Evolutionary conservation across 83 land plant genomes (phyloP).

Genomic region (Thuja plicata): DNA sequence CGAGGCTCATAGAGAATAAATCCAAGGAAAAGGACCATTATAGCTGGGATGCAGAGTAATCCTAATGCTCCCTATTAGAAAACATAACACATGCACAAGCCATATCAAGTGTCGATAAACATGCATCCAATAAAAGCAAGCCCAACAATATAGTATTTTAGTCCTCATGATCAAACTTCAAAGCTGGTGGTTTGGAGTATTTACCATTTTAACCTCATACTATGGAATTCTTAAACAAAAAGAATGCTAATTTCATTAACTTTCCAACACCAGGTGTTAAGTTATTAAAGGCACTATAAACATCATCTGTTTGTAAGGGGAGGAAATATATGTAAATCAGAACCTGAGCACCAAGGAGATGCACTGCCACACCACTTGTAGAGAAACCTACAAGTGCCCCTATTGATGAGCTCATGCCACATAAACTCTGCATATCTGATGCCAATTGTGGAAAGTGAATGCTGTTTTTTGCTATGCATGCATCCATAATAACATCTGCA

Average conservation of each 20-base stretch:
- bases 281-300: neutral
- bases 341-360: conserved; percentile 72
- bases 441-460: conserved; percentile 57
- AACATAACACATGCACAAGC: conserved; percentile 14
- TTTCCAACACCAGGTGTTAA: neutral
- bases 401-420: conserved; percentile 51
- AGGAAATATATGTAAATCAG: neutral
- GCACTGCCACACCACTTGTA: conserved; percentile 67
- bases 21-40: conserved; percentile 60
- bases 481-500: conserved; percentile 90
- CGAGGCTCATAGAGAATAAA: conserved; percentile 53
- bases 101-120: neutral
- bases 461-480: conserved; percentile 77
- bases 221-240: conserved; percentile 1
- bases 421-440: conserved; percentile 77
- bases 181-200: neutral
- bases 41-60: conserved; percentile 61
- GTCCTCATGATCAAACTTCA: neutral
- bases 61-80: conserved; percentile 67
- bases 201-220: neutral
- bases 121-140: neutral
- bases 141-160: neutral
- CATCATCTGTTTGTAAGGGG: neutral
- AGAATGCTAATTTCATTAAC: neutral
- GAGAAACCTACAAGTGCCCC: conserved; percentile 69